Base-by-base conservation (phyloP, 177 flowering plant genomes). In the Vitis hybrid region DNA sequence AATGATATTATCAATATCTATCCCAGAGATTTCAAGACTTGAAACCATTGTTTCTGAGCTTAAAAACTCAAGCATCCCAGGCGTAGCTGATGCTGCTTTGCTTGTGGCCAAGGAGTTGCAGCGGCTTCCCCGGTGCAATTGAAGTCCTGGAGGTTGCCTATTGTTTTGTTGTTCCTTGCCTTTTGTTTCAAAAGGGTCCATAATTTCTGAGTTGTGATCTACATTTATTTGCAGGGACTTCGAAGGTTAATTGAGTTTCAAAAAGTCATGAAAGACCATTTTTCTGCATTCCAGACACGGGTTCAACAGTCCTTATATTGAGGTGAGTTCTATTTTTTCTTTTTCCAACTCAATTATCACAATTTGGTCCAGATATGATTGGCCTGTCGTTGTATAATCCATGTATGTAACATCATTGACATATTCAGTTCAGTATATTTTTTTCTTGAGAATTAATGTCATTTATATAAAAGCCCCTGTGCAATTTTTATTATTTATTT, bases 1-100 rank as follows among this genome's bases (percentile, higher is more conserved):
- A 22, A 92, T 95, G 95, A 95, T 92, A 73, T 64, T 93, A 60
- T 89, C 99, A 2, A 74, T 94, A 63, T 81, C 92, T 3, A 52
- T 69, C 13, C 61, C 86, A 1, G 98, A 90, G 68, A 76, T 95
- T 53, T 78, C 89, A 31, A 86, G 80, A 70, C 79, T 94, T 50
- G 89, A 95, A 79, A 78, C 83, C 67, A 74, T 86, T 70, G 78
- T 89, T 73, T 81, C 84, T 65, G 82, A 81, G 71, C 74, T 95
- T 11, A 87, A 76, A 74, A 84, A 69, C 67, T 90, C 92, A 52
- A 73, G 67, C 56, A 62, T 77, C n/a, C 77, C 81, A 12, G 68
- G 72, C 59, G 75, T 90, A 68, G 89, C 87, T 0, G 77, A 78
- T 75, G 84, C 87, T 76, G 94, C 95, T 38, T 73, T 65, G 17